Base-by-base conservation (phyloP, 2,329 filamentous ascomycete genomes). In the Apiospora pterosperma region DNA sequence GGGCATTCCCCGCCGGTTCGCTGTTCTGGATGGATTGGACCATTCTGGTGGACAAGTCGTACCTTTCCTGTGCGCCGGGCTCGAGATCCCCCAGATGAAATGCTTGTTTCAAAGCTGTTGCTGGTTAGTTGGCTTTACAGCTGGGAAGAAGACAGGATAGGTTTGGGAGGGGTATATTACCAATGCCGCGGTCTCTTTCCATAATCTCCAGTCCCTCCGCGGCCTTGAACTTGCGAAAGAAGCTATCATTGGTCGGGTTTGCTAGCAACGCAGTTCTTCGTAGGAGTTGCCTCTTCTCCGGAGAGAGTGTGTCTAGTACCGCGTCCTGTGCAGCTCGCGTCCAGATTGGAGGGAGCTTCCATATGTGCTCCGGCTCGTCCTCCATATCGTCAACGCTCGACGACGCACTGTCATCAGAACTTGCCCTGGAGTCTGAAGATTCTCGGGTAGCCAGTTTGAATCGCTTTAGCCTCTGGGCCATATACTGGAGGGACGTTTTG, bases 1-100 rank as follows among this genome's bases (percentile, higher is more conserved):
- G 31, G 61, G 62, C 42, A 42, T 63, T 39, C 21, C 62, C 31
- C 38, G 64, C 48, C 41, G 67, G 64, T 34, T 69, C 64, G 48
- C 67, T 71, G 7, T 67, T 71, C 7, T 75, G 70, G 42, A 72
- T 69, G 4, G 73, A 72, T n/a, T 70, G 67, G 36, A 79, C 69
- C 63, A 82, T 75, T 4, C 72, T 70, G 52, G 73, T 72, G 23
- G 76, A 74, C 62, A 81, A 77, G 1, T 72, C 59, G 66, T 80
- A 81, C 62, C 73, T 75, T 52, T 74, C 71, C 31, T 76, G 74
- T 0, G 76, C 76, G 4, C 76, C 73, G 0, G 79, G 77, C 59
- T 80, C 77, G 1, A 81, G 68, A 58, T 84, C 81, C 5, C 75
- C 80, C 5, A 75, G 71, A 64, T 83, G 81, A 73, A 80, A 83